These are phyloP conservation scores for Aquilaria sinensis DNA, from an alignment of 345 rosid species.

Conservation along the genomic window DNA sequence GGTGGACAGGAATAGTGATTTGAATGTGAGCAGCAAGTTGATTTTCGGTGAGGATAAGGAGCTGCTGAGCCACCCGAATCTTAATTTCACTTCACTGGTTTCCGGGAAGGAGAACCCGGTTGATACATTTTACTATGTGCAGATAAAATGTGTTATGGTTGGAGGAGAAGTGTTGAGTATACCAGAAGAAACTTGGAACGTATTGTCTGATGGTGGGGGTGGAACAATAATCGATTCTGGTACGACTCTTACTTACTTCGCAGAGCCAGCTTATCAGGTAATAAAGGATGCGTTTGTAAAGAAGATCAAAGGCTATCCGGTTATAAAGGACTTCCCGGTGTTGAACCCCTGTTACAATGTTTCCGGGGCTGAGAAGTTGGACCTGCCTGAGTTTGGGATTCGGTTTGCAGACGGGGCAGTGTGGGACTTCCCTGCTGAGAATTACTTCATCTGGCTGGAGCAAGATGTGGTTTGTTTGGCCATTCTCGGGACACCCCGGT, in stretches of 20 bases:
- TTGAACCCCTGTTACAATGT: slow-evolving; percentile 85
- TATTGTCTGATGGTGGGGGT: slow-evolving; percentile 58
- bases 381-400: slow-evolving; percentile 71
- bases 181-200: slow-evolving; percentile 64
- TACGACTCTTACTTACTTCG: slow-evolving; percentile 56
- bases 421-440: slow-evolving; percentile 90
- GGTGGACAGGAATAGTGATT: slow-evolving; percentile 61
- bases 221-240: slow-evolving; percentile 93
- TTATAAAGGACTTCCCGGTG: slow-evolving; percentile 43
- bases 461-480: slow-evolving; percentile 79
- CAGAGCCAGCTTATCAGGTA: slow-evolving; percentile 57
- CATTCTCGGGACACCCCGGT: slow-evolving; percentile 66
- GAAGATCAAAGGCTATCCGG: slow-evolving; percentile 54
- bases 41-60: slow-evolving; percentile 74
- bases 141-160: slow-evolving; percentile 59
- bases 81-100: slow-evolving; percentile 74
- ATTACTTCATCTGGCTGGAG: slow-evolving; percentile 56
- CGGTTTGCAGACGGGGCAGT: slow-evolving; percentile 64
- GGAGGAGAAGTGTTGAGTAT: slow-evolving; percentile 58
- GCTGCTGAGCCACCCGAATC: slow-evolving; percentile 41
- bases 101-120: slow-evolving; percentile 47
- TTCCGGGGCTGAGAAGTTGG: slow-evolving; percentile 50
- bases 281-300: slow-evolving; percentile 55
- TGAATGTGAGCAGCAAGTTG: slow-evolving; percentile 69
- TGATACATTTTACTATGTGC: slow-evolving; percentile 70